These are phyloP conservation scores for Podila verticillata DNA, from an alignment of 192 early-diverging fungal genomes.

Conservation along the genomic window DNA sequence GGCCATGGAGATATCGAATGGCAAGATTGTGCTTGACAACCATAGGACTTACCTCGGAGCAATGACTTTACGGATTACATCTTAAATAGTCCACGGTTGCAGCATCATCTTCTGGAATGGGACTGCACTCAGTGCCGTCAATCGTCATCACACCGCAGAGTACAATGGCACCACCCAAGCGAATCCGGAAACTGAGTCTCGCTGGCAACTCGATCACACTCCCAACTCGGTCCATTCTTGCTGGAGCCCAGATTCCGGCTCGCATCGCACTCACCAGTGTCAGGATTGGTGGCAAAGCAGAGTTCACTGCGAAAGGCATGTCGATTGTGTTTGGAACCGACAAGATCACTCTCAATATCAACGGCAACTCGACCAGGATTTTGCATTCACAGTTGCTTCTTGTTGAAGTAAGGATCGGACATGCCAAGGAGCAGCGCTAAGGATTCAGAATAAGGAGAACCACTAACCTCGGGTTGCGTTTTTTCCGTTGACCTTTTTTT, in stretches of 20 bases:
- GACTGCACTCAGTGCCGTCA: neutral
- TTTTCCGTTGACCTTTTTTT: neutral
- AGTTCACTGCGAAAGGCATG: constrained; percentile 19
- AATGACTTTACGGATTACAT: neutral
- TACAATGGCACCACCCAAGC: neutral
- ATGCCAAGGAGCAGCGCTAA: neutral
- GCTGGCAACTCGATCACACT: neutral
- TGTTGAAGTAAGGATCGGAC: constrained; percentile 12
- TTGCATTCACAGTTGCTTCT: constrained; percentile 17
- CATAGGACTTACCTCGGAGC: no score
- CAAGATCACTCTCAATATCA: constrained; percentile 28
- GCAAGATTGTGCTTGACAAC: no score
- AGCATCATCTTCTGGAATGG: neutral
- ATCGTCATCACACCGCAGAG: neutral
- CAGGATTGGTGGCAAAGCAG: constrained; percentile 18
- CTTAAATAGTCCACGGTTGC: neutral
- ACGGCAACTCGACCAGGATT: constrained; percentile 21
- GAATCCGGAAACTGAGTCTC: neutral
- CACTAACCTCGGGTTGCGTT: neutral
- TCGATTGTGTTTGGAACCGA: constrained; percentile 27
- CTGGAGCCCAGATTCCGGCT: neutral
- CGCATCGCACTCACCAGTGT: constrained; percentile 23
- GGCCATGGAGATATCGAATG: no score
- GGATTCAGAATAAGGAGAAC: no score
- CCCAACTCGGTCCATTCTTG: neutral